Evolutionary conservation across 805 yeast genomes (phyloP), one percentile per base, ranked within the genome.

Genomic region (Clavispora santaluciae): DNA sequence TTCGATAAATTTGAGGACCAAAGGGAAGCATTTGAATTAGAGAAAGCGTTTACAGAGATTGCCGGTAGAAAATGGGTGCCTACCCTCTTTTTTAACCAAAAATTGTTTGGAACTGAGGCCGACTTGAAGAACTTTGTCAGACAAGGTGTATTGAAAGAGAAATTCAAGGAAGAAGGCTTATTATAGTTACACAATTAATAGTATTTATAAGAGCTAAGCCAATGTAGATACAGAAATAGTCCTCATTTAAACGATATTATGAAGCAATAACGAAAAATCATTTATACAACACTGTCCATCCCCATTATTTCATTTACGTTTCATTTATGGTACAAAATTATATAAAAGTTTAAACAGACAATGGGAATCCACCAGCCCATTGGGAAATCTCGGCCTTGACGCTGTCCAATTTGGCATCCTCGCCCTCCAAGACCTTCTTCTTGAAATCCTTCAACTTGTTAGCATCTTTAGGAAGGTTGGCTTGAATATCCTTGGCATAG

Each of bases 381-480:
- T 73, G 74, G 57, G 81, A 73, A 54, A 93, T 81, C 72, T 93
- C 97, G 40, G 72, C 66, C 70, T 86, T 88, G 57, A 85, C 72
- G 34, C 70, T 68, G 45, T 70, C 64, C 55, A 90, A 74, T 45
- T 63, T 61, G 61, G 81, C 86, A 41, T 78, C 85, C 48, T 83
- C 78, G 50, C 86, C 88, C 48, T 77, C 75, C 56, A 78, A 75
- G 7, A 50, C 51, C 33, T 44, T 43, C 54, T 82, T 81, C 77
- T 91, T 93, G 81, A 89, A 93, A 68, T 93, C 98, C 77, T 88
- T 91, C 64, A 93, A 81, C 72, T 82, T 89, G 78, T 90, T 90
- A 46, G 96, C 95, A 48, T 86, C 95, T 69, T 78, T 78, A 61
- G 98, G 97, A 60, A 91, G 78, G 50, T 75, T 70, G 43, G 74